phyloP scores from a whole-genome alignment of 1,139 yeast genomes.

The Arxiozyma telluris region DNA sequence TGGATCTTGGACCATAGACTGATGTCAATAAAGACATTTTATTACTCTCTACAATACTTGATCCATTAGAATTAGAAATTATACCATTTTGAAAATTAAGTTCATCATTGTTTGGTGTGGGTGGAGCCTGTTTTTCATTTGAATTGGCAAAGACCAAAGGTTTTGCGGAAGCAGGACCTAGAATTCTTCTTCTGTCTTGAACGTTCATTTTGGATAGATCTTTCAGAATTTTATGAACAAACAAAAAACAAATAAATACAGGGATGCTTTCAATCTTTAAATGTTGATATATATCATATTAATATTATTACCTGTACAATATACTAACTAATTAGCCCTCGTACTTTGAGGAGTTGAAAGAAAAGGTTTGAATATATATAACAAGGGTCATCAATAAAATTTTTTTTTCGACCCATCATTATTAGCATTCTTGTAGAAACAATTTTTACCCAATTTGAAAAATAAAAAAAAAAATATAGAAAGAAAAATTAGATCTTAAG shows the following conservation, averaged over 20 bases:
- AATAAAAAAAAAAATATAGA: no score
- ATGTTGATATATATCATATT: no score
- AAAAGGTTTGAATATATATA: neutral
- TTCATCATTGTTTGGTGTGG: neutral
- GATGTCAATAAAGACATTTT: constrained; percentile 49
- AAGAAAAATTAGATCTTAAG: no score
- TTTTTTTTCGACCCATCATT: neutral
- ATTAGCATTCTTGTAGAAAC: neutral
- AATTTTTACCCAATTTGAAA: no score
- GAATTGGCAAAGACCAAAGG: constrained; percentile 36
- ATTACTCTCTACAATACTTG: constrained; percentile 57
- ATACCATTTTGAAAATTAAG: constrained; percentile 41
- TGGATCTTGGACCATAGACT: constrained; percentile 86
- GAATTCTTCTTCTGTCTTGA: constrained; percentile 60
- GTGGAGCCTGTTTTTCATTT: constrained; percentile 4
- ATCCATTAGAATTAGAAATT: constrained; percentile 72
- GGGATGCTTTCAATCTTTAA: neutral
- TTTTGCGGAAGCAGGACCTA: constrained; percentile 56
- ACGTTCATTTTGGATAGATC: constrained; percentile 31
- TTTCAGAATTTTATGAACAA: neutral
- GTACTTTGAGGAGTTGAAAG: no score
- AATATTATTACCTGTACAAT: no score
- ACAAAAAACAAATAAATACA: neutral
- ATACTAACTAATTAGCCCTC: neutral
- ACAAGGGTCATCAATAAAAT: no score